phyloP scores from a whole-genome alignment of 1,139 yeast species.

The Yamadazyma spencermartinsiae region DNA sequence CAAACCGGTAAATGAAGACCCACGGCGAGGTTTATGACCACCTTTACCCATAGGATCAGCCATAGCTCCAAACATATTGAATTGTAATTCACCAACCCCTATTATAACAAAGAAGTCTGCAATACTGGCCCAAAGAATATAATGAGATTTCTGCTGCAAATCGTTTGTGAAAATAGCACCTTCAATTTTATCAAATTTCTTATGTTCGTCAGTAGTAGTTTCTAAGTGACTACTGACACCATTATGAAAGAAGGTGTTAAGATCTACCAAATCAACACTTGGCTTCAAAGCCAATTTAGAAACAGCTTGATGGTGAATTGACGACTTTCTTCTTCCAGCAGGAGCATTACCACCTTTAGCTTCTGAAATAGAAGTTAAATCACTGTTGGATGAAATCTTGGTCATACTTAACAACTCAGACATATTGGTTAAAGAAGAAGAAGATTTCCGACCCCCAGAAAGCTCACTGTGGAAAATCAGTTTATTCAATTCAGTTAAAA shows the following conservation, averaged over 20 bases:
- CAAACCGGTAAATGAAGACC: conserved; percentile 39
- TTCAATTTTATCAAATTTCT: conserved; percentile 24
- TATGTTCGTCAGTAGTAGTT: conserved; percentile 13
- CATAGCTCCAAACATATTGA: conserved; percentile 24
- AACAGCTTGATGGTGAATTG: conserved; percentile 24
- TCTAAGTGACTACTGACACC: conserved; percentile 6
- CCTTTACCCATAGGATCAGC: conserved; percentile 21
- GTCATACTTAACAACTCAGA: conserved; percentile 25
- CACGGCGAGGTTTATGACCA: conserved; percentile 27
- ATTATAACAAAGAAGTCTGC: conserved; percentile 24
- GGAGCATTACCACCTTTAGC: conserved; percentile 11
- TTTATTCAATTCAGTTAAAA: conserved; percentile 40
- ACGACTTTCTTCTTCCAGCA: conserved; percentile 26
- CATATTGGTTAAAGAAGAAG: conserved; percentile 38
- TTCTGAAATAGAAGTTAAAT: conserved; percentile 22
- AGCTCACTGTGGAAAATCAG: conserved; percentile 37
- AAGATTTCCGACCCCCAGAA: conserved; percentile 32
- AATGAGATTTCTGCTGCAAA: conserved; percentile 38
- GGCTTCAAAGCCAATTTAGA: conserved; percentile 41
- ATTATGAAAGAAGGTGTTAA: conserved; percentile 7
- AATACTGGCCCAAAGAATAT: conserved; percentile 34
- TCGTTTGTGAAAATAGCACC: conserved; percentile 46
- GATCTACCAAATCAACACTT: conserved; percentile 16
- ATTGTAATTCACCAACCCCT: conserved; percentile 40
- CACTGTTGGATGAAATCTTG: conserved; percentile 24